A percentile compares a stretch with the other conserved stretches of the same genome.
These are phyloP conservation scores for Lichtheimia ornata DNA, from an alignment of 371 early-diverging fungal species.

Conservation along the genomic window DNA sequence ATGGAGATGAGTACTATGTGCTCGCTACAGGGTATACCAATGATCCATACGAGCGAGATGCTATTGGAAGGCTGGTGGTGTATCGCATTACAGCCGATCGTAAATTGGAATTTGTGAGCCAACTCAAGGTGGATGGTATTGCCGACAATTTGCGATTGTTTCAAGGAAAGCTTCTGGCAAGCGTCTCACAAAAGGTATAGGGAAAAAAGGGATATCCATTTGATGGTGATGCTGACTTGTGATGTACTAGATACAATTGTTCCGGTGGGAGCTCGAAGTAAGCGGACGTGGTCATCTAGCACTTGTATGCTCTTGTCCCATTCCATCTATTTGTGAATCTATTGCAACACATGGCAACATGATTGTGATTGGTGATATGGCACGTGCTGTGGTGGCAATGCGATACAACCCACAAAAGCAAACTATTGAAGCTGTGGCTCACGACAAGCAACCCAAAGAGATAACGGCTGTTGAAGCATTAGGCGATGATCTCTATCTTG, in stretches of 20 bases:
- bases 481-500: constrained; percentile 63
- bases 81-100: constrained; percentile 43
- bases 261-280: constrained; percentile 34
- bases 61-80: constrained; percentile 60
- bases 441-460: constrained; percentile 67
- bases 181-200: constrained; percentile 57
- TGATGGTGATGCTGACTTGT: background rate
- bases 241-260: constrained; percentile 27
- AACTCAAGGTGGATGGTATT: constrained; percentile 49
- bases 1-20: constrained; percentile 46
- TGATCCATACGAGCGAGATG: constrained; percentile 53
- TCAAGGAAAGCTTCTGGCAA: constrained; percentile 55
- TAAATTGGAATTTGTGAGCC: constrained; percentile 41
- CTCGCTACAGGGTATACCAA: constrained; percentile 63
- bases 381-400: constrained; percentile 34
- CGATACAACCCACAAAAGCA: constrained; percentile 54
- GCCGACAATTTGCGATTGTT: constrained; percentile 52
- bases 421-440: constrained; percentile 65
- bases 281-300: constrained; percentile 29
- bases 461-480: constrained; percentile 65
- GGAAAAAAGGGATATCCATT: background rate
- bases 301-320: constrained; percentile 20
- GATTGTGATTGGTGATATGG: constrained; percentile 35
- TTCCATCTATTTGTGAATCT: constrained; percentile 33
- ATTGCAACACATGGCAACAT: constrained; percentile 26